These are phyloP conservation scores for Colletotrichum sidae DNA, from an alignment of 2,329 filamentous ascomycete genomes.

Conservation along the genomic window DNA sequence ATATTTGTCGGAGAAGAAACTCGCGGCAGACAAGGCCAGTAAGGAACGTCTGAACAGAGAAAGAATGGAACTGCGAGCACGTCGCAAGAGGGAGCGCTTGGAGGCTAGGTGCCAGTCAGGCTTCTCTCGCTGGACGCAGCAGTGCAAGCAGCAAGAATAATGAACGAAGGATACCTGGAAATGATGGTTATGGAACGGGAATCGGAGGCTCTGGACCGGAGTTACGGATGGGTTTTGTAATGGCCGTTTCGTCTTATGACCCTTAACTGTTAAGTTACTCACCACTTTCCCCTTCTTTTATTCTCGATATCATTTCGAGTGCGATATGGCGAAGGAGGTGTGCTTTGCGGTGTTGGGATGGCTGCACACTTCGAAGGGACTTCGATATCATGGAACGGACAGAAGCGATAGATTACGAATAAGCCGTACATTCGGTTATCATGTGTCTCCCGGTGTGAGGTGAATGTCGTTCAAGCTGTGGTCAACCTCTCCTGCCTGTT, in stretches of 20 bases:
- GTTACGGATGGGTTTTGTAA: constrained; percentile 23
- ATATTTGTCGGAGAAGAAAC: constrained; percentile 38
- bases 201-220: constrained; percentile 21
- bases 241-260: constrained; percentile 16
- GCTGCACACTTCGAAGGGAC: not conserved
- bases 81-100: constrained; percentile 42
- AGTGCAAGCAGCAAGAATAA: constrained; percentile 36
- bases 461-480: too few species aligned
- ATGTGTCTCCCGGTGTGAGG: too few species aligned
- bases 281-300: constrained; percentile 8
- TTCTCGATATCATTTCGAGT: constrained; percentile 6
- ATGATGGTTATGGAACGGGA: constrained; percentile 11
- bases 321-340: not conserved
- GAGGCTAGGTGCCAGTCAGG: constrained; percentile 39
- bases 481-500: too few species aligned
- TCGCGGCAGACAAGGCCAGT: constrained; percentile 43
- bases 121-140: constrained; percentile 37
- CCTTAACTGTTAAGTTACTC: constrained; percentile 19
- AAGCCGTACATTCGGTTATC: too few species aligned
- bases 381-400: constrained; percentile 4
- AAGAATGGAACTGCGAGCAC: constrained; percentile 44
- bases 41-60: constrained; percentile 43
- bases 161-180: constrained; percentile 33
- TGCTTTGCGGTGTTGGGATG: not conserved
- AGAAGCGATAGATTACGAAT: constrained; percentile 28